Conservation (phyloP, 192 early-diverging fungal species). For the Entophlyctis luteolus region DNA sequence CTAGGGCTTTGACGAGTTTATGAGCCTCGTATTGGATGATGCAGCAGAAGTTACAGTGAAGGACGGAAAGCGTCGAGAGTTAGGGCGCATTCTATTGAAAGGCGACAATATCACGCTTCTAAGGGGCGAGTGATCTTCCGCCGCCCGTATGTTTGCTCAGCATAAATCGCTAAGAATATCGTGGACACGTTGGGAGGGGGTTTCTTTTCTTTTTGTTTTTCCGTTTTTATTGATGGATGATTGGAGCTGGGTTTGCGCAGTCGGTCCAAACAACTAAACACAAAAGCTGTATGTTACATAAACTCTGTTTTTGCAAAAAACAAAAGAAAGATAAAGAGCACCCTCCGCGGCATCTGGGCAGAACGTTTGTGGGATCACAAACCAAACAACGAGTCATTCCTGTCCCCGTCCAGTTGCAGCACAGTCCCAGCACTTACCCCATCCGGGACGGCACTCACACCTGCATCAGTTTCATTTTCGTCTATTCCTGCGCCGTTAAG, state of each 20-base stretch:
- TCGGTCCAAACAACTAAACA: neutral
- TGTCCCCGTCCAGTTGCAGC: too few relatives aligned
- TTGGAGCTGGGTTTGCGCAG: neutral
- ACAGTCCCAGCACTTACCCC: neutral
- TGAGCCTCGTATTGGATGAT: conserved; percentile 91
- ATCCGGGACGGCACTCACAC: neutral
- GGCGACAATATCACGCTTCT: conserved; percentile 94
- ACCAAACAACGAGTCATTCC: too few relatives aligned
- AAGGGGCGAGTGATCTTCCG: conserved; percentile 22
- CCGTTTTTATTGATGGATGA: neutral
- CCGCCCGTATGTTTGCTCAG: too few relatives aligned
- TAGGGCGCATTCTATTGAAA: conserved; percentile 91
- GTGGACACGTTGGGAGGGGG: too few relatives aligned
- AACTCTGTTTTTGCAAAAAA: neutral
- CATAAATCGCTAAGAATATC: too few relatives aligned
- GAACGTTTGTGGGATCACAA: too few relatives aligned
- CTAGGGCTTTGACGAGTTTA: conserved; percentile 99
- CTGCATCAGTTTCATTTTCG: neutral
- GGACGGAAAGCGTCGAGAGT: conserved; percentile 65
- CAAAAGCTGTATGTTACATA: neutral
- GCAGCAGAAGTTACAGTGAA: conserved; percentile 80
- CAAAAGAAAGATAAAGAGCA: too few relatives aligned
- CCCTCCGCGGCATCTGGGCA: too few relatives aligned
- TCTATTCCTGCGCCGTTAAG: neutral
- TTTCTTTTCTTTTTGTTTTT: neutral